Evolutionary conservation across 768 basidiomycete genomes (phyloP), one percentile per base, ranked within the genome.

Genomic region (Agrocybe pediades): DNA sequence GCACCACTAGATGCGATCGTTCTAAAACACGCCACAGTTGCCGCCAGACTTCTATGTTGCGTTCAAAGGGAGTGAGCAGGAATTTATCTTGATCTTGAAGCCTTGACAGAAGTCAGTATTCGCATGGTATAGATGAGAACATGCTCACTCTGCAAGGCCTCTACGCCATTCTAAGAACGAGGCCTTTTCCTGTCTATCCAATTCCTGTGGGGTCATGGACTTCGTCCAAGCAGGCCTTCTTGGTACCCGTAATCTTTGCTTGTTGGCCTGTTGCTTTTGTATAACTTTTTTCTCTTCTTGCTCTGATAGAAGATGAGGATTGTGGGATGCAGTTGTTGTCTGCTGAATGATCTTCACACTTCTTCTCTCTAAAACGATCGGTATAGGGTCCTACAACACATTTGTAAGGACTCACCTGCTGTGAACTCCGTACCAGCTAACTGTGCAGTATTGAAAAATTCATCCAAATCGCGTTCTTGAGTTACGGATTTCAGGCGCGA

Each of bases 21-120:
- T 99, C 97, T 8, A 97, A 73, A 1, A 98, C 97, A 47, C 97
- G 81, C 97, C 97, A 99, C 7, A 99, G 81, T 65, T 99, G 97
- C 40, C 97, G 79, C 96, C 97, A 98, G 11, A 99, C 97, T 76
- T 98, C 95, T 26, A 99, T 73, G 65, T 98, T 99, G 45, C 95
- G 88, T 67, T 99, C 97, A 64, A 97, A 99, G 4, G 95, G 96
- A 0, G 95, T 96, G 1, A 98, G 77, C n/a, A 98, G 80, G 24
- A 98, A 83, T 36, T 85, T 82, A 51, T 96, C 89, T 56, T 82
- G 77, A 63, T 97, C 94, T 66, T 96, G 93, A 11, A 98, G 75
- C 53, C 95, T 97, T 51, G 29, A 47, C 23, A 9, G 44, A 7
- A 16, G 26, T 55, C 30, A 48, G 44, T 15, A 25, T 20, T 0